Conservation (phyloP, 2,329 filamentous ascomycete genomes). For the Ascochyta pisi region DNA sequence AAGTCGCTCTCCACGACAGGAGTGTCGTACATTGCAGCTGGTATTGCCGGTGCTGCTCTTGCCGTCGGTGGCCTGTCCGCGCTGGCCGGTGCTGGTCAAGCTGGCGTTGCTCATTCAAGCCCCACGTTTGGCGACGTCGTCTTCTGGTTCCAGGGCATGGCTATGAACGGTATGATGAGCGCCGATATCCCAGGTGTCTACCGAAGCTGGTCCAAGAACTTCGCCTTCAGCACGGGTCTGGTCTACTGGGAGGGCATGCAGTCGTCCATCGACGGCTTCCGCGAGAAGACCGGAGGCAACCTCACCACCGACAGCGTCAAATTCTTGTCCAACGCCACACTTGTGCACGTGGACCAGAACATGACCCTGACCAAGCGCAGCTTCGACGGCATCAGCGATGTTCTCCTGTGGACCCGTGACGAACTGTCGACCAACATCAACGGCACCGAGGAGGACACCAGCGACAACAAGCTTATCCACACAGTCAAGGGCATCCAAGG, state of each 20-base stretch:
- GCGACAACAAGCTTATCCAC: conserved; percentile 56
- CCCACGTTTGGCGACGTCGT: conserved; percentile 87
- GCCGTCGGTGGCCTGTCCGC: conserved; percentile 76
- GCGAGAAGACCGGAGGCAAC: conserved; percentile 82
- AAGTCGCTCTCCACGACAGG: conserved; percentile 78
- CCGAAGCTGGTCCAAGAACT: conserved; percentile 88
- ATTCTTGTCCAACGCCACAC: conserved; percentile 75
- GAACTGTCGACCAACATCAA: conserved; percentile 37
- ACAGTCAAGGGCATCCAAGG: conserved; percentile 78
- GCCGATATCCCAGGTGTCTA: conserved; percentile 88
- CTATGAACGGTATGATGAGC: conserved; percentile 95
- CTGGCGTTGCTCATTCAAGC: conserved; percentile 67
- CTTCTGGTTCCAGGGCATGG: conserved; percentile 90
- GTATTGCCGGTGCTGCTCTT: conserved; percentile 84
- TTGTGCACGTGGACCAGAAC: conserved; percentile 71
- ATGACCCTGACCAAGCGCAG: conserved; percentile 63
- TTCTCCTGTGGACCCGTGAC: conserved; percentile 63
- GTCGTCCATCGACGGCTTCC: conserved; percentile 81
- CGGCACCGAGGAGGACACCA: conserved; percentile 49
- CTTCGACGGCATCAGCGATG: conserved; percentile 46
- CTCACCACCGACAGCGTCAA: conserved; percentile 79
- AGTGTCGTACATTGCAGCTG: conserved; percentile 83
- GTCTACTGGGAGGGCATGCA: conserved; percentile 85
- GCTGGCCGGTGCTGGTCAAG: conserved; percentile 61
- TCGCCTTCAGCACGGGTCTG: conserved; percentile 87